These are phyloP conservation scores for Alternaria sp. DNA, from an alignment of 2,329 filamentous ascomycete species.

Conservation along the genomic window DNA sequence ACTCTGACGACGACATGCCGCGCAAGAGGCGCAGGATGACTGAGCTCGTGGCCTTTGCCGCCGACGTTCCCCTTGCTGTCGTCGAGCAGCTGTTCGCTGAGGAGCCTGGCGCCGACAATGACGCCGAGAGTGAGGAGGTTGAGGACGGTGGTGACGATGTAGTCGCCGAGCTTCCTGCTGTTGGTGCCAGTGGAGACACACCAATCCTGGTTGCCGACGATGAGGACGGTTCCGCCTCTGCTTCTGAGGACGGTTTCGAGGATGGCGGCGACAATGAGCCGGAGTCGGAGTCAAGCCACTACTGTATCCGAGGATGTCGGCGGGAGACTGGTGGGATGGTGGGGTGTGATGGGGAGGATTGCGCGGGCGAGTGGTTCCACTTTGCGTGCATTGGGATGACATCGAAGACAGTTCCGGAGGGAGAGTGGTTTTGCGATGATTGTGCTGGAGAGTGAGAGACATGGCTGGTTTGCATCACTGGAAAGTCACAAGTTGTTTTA, in stretches of 20 bases:
- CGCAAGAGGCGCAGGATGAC: not conserved
- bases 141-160: not conserved
- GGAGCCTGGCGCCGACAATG: not conserved
- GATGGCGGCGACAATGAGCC: not conserved
- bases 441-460: not conserved
- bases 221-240: not conserved
- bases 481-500: not conserved
- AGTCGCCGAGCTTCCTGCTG: not conserved
- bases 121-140: not conserved
- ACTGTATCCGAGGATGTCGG: not conserved
- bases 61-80: not conserved
- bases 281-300: not conserved
- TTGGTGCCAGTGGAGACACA: not conserved
- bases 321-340: not conserved
- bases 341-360: conserved; percentile 1
- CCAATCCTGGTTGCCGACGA: not conserved
- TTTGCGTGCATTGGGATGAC: conserved; percentile 5
- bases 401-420: not conserved
- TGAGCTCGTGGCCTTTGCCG: not conserved
- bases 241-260: not conserved
- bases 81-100: not conserved
- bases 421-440: conserved; percentile 5
- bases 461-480: not conserved
- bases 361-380: conserved; percentile 1
- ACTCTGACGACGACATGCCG: not conserved